Base-by-base conservation (phyloP, 2,329 filamentous ascomycete species). In the Zalaria obscura region DNA sequence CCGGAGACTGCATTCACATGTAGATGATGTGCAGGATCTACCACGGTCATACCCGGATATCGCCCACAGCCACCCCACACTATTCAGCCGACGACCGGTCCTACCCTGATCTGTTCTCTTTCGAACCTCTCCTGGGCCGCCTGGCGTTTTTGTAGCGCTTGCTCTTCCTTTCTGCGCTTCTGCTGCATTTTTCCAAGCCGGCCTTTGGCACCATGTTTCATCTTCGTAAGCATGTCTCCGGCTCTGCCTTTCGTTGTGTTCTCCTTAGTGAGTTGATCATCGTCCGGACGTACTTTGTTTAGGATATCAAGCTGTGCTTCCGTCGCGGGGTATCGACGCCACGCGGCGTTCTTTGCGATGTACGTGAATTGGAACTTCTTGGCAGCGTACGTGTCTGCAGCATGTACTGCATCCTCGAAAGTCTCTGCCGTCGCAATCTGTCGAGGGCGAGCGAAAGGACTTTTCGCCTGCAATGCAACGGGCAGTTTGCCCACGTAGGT, bases 221-320 rank as follows among this genome's bases (percentile, higher is more conserved):
- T 56, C 60, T 93, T 93, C 5, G 85, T 93, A 48, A 96, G 93
- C 81, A 93, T 88, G 57, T 95, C 88, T 4, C 73, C 73, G 4
- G 87, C 88, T 55, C 76, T 77, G 5, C 89, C 89, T 55, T 88
- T 91, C 9, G 74, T 87, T 44, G 93, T 52, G 27, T 78, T 70
- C 0, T 64, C 62, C 0, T 61, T 50, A 1, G 64, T 69, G 39
- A 87, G 55, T 40, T 72, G 64, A 27, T 77, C 64, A n/a, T 67
- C 61, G 40, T 72, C 63, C 1, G 61, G 61, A 5, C 79, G 68
- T 3, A 79, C 53, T 53, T 76, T 81, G 54, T 87, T 86, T 40
- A 91, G 58, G 42, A 83, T 80, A 31, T 72, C 65, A 1, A 93
- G 58, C 57, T 91, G 76, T 3, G 63, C 63, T 25, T 65, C 52